Conservation (phyloP, 768 basidiomycete genomes). For the Austroboletus eburneus region DNA sequence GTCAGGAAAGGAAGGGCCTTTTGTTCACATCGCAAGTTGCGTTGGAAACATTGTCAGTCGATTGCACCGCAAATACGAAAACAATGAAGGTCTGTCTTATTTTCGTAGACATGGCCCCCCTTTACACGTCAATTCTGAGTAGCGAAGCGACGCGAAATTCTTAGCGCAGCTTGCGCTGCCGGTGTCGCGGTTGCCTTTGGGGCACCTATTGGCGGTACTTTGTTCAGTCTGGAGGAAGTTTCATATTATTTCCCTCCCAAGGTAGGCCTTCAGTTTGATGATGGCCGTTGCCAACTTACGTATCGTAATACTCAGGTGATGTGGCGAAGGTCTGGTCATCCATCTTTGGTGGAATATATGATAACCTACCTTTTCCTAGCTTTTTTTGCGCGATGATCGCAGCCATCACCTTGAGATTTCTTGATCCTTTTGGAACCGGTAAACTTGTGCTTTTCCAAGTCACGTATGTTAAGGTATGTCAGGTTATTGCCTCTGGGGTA, state of each 20-base stretch:
- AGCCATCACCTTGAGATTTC: slow-evolving; percentile 86
- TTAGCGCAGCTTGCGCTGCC: slow-evolving; percentile 95
- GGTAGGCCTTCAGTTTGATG: slow-evolving; percentile 33
- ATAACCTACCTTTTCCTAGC: slow-evolving; percentile 39
- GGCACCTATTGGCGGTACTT: slow-evolving; percentile 89
- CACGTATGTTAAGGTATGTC: slow-evolving; percentile 72
- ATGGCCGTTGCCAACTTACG: slow-evolving; percentile 1
- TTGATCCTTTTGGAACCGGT: slow-evolving; percentile 94
- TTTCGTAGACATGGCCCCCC: not conserved
- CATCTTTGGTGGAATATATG: not conserved
- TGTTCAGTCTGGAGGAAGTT: slow-evolving; percentile 94
- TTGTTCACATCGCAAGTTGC: slow-evolving; percentile 92
- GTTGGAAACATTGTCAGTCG: slow-evolving; percentile 91
- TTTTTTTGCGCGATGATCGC: slow-evolving; percentile 99
- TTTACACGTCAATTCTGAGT: not conserved
- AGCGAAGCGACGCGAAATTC: slow-evolving; percentile 92
- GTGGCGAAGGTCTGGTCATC: slow-evolving; percentile 77
- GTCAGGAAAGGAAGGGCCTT: slow-evolving; percentile 65
- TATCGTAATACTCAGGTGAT: slow-evolving; percentile 52
- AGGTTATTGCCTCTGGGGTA: not conserved
- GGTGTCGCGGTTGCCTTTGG: slow-evolving; percentile 98
- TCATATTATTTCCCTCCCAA: slow-evolving; percentile 97
- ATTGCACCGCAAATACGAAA: slow-evolving; percentile 84
- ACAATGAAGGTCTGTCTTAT: slow-evolving; percentile 73
- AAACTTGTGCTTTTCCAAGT: slow-evolving; percentile 92